Evolutionary conservation across 106 monocot species (phyloP).

Genomic region (Dioscorea dumetorum): DNA sequence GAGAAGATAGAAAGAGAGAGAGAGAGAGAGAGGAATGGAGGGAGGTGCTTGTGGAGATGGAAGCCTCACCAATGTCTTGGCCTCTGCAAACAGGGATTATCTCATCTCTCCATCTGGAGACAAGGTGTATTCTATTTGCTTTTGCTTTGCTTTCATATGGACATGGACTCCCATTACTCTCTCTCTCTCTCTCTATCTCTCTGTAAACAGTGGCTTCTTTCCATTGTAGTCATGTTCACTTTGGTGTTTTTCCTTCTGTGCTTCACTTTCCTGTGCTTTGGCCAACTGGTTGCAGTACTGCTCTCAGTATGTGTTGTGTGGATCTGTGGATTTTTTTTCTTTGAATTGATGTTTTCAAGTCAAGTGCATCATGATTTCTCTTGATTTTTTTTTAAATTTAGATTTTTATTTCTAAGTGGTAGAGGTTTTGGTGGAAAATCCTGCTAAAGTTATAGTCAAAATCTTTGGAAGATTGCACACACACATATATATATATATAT

Average conservation of each 20-base stretch:
- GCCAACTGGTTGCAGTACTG: background rate
- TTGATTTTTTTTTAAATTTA: too few relatives aligned
- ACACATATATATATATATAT: too few relatives aligned
- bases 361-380: too few relatives aligned
- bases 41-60: background rate
- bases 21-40: slow-evolving; percentile 2
- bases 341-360: too few relatives aligned
- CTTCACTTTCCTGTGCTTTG: background rate
- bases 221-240: background rate
- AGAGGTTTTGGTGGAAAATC: too few relatives aligned
- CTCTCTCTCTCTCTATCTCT: background rate
- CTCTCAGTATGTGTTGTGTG: too few relatives aligned
- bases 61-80: slow-evolving; percentile 22
- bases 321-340: too few relatives aligned
- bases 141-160: background rate
- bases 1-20: background rate
- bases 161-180: too few relatives aligned
- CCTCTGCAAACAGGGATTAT: slow-evolving; percentile 28
- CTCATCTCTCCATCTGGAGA: slow-evolving; percentile 35
- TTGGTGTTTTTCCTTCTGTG: background rate
- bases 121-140: slow-evolving; percentile 21
- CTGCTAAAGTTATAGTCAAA: too few relatives aligned
- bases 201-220: background rate
- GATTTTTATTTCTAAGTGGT: too few relatives aligned
- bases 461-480: too few relatives aligned